Evolutionary conservation across 169 alveolate species (phyloP), one percentile per base, ranked within the genome.

Genomic region (Babesia ovis): DNA sequence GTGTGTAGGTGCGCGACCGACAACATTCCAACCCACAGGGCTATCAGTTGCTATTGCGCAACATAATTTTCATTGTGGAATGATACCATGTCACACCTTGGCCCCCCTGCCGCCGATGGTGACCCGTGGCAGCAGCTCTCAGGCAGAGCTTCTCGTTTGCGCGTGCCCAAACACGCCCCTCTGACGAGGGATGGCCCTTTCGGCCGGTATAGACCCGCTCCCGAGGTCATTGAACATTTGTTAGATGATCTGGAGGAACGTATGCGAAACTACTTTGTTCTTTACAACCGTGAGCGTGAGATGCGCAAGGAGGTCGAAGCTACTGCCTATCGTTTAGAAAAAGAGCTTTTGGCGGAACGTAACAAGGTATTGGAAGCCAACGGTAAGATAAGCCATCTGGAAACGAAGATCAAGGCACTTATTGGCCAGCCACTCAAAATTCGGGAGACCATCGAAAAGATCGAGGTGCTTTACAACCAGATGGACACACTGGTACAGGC

Each of bases 401-500:
- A 90, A 53, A 42, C 70, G 51, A 91, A 91, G 69, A 85, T 91
- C 37, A 86, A 82, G 51, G 92, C 90, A 29, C 48, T 87, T 55
- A 66, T 86, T 12, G 92, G 86, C n/a, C 90, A 91, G 48, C 95
- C 94, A 34, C 77, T 85, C 54, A 85, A 83, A 12, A 77, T 91
- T 37, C 89, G 86, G 25, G 94, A 91, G 34, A 91, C 95, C 25
- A 86, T 91, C 5, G 92, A 91, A 25, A 85, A 91, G 56, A 91
- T 91, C 23, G 95, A 91, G 50, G 69, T 91, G 69, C 82, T 91
- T 25, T 90, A 91, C 84, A 88, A 84, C 32, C 95, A 91, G 61
- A 46, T 91, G 77, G 95, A 91, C 51, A 91, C 95, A 16, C 73
- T 91, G 55, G 86, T 91, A 18, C 95, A 91, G 76, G 94, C 95